Conservation (phyloP, 73 alveolate species). For the Uronychia setigera region DNA sequence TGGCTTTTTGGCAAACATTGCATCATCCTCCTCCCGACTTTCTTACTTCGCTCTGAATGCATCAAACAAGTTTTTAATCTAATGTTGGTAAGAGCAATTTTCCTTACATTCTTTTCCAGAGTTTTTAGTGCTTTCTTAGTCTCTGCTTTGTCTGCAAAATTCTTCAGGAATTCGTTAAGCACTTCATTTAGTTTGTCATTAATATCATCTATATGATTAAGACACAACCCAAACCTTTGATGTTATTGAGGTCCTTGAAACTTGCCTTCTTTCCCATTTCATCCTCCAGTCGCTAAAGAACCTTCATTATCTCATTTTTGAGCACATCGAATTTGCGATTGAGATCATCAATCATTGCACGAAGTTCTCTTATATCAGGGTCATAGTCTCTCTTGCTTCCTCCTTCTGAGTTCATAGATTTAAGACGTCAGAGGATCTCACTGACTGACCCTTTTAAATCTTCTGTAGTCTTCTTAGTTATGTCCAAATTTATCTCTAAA, state of each 20-base stretch:
- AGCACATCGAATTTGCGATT: not conserved
- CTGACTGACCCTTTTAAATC: not conserved
- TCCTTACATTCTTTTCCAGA: constrained; percentile 66
- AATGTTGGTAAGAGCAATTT: not conserved
- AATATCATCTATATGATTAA: not conserved
- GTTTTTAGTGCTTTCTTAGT: constrained; percentile 77
- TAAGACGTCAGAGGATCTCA: not conserved
- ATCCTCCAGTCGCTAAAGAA: not conserved
- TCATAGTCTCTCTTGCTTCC: not conserved
- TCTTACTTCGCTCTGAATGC: constrained; percentile 23
- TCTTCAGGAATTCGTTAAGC: constrained; percentile 68
- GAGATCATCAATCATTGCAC: not conserved
- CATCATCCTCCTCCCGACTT: constrained; percentile 69
- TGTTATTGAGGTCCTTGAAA: not conserved
- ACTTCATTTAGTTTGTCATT: constrained; percentile 73
- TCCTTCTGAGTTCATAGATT: not conserved
- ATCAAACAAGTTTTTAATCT: constrained; percentile 52
- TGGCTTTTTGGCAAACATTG: constrained; percentile 89
- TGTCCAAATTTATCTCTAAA: not conserved
- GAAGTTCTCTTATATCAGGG: not conserved
- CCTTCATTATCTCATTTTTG: not conserved
- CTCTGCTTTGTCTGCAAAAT: constrained; percentile 90
- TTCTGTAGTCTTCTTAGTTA: not conserved
- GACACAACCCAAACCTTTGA: not conserved
- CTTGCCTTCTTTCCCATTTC: not conserved